Evolutionary conservation across 441 rosid species (phyloP).

Genomic region (Iberis amara): DNA sequence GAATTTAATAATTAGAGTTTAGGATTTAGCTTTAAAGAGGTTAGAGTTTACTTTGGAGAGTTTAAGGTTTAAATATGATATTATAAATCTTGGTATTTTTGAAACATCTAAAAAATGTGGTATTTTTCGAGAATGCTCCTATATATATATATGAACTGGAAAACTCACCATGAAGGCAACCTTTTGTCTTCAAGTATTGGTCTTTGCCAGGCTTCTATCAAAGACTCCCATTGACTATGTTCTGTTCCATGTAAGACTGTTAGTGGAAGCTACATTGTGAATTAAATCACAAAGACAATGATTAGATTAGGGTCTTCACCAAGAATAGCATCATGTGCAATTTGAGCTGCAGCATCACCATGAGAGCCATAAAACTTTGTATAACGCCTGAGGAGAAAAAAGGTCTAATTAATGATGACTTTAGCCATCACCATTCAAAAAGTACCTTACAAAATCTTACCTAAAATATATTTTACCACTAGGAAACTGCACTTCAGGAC

Average conservation of each 20-base stretch:
- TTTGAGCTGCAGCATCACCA: constrained; percentile 72
- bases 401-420: background rate
- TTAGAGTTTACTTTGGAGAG: too few relatives aligned
- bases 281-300: background rate
- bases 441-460: constrained; percentile 26
- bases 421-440: background rate
- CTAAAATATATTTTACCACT: constrained; percentile 68
- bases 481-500: constrained; percentile 64
- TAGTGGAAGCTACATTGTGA: background rate
- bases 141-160: too few relatives aligned
- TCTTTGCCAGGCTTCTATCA: constrained; percentile 82
- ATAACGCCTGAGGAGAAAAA: constrained; percentile 65
- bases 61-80: too few relatives aligned
- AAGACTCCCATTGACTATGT: constrained; percentile 72
- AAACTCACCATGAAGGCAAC: constrained; percentile 73
- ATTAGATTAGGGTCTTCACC: constrained; percentile 40
- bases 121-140: too few relatives aligned
- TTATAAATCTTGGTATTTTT: too few relatives aligned
- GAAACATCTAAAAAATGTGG: too few relatives aligned
- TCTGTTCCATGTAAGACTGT: constrained; percentile 33
- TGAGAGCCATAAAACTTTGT: constrained; percentile 67
- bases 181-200: constrained; percentile 84
- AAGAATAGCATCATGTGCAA: constrained; percentile 75
- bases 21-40: too few relatives aligned
- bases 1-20: too few relatives aligned